Conservation (phyloP, 352 stramenopile genomes). For the Globisporangium apiculatum region DNA sequence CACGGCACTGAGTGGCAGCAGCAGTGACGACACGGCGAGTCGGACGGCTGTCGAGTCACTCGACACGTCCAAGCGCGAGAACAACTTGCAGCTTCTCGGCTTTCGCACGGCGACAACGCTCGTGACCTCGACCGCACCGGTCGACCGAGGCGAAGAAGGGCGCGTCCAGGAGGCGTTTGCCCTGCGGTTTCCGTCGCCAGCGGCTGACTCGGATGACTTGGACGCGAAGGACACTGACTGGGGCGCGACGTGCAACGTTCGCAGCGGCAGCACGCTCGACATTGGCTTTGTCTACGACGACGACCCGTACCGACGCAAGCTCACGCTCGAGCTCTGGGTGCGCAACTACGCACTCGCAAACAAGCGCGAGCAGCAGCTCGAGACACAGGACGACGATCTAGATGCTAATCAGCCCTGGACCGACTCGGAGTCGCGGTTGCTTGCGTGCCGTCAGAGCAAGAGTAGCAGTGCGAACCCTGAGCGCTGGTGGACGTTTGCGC, state of each 20-base stretch:
- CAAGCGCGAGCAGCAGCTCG: slow-evolving; percentile 25
- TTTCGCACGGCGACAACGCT: slow-evolving; percentile 30
- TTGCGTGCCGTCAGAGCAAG: slow-evolving; percentile 12
- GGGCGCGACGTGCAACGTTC: slow-evolving; percentile 44
- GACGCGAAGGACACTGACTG: slow-evolving; percentile 17
- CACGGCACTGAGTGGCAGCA: slow-evolving; percentile 9
- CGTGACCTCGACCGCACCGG: slow-evolving; percentile 48
- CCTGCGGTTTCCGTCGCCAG: slow-evolving; percentile 36
- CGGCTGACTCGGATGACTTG: not conserved
- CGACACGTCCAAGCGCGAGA: slow-evolving; percentile 81
- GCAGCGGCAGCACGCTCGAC: slow-evolving; percentile 54
- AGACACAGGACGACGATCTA: slow-evolving; percentile 22
- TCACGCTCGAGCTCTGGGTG: slow-evolving; percentile 74
- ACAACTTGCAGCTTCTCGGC: slow-evolving; percentile 49
- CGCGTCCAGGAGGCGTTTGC: slow-evolving; percentile 67
- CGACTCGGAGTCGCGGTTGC: slow-evolving; percentile 7
- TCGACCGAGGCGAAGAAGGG: slow-evolving; percentile 66
- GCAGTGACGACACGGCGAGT: slow-evolving; percentile 5
- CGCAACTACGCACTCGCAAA: slow-evolving; percentile 41
- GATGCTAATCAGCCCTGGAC: slow-evolving; percentile 1
- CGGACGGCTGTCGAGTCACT: slow-evolving; percentile 47
- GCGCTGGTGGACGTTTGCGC: slow-evolving; percentile 36
- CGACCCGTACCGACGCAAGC: slow-evolving; percentile 70
- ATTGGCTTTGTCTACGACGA: slow-evolving; percentile 68
- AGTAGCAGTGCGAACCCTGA: slow-evolving; percentile 3